Evolutionary conservation across 2,329 filamentous ascomycete species (phyloP), one percentile per base, ranked within the genome.

Genomic region (Xylariales sp.): DNA sequence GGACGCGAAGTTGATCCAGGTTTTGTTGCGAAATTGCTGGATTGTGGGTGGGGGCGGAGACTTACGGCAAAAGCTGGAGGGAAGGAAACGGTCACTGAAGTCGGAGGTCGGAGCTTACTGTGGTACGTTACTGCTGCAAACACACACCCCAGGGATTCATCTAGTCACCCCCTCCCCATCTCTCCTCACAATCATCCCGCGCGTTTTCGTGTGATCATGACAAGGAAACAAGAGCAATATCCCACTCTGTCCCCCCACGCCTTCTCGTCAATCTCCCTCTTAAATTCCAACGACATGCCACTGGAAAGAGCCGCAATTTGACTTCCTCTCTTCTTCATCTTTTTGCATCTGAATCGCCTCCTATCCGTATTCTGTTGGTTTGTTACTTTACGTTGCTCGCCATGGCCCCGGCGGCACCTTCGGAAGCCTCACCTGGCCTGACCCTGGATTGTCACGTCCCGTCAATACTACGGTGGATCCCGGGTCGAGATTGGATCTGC

Each of bases 221-320:
- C 36, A 18, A 39, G 24, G 14, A 15, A 27, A 14, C 20, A 21
- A 27, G n/a, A 35, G 38, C 36, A 25, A 42, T 50, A 55, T 55
- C 53, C 52, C 53, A 54, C 34, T 31, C 19, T 32, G 19, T 32
- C 10, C 38, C 38, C 43, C 40, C 39, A 42, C 42, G 34, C 22
- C 29, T 10, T 18, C n/a, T 12, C 19, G 21, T 38, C 22, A 21
- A 21, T 19, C 21, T 14, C 22, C 39, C 46, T 44, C 41, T 46
- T 48, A 45, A 46, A 52, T 46, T 48, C 45, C 45, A 47, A 50
- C 48, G 47, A 44, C 48, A 41, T 47, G 45, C 49, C 48, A 47
- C 43, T 27, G 5, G 36, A 11, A 39, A 31, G 39, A 28, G 38
- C 20, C 38, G 21, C 16, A 28, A 31, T 39, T 28, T 14, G 22